Percentiles rank a stretch among this genome's conserved stretches.
Evolutionary conservation across 2,329 filamentous ascomycete genomes (phyloP).

Genomic region (Paecilomyces formosus): DNA sequence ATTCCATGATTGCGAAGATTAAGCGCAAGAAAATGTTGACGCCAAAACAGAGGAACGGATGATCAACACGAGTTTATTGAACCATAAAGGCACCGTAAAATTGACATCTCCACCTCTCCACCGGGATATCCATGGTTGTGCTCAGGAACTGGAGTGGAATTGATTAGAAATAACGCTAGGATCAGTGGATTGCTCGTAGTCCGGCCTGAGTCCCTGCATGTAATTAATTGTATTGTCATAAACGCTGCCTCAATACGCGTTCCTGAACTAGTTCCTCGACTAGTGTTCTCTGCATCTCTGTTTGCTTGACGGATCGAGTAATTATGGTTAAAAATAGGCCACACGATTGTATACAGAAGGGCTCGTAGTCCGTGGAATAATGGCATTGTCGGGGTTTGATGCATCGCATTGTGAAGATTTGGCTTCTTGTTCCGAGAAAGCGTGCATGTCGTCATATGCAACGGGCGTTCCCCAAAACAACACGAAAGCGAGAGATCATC

Average conservation of each 20-base stretch:
- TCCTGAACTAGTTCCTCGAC: not conserved
- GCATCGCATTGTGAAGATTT: not conserved
- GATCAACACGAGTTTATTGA: too few relatives aligned
- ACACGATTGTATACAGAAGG: not conserved
- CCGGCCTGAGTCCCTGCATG: not conserved
- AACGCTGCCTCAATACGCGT: not conserved
- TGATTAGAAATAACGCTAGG: not conserved
- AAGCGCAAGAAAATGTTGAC: too few relatives aligned
- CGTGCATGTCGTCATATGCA: not conserved
- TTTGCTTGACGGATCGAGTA: not conserved
- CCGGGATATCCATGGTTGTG: too few relatives aligned
- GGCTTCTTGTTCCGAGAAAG: not conserved
- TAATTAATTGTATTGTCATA: not conserved
- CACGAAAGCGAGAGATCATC: not conserved
- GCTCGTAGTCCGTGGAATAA: not conserved
- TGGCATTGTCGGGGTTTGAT: not conserved
- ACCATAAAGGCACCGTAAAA: too few relatives aligned
- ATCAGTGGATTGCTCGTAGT: not conserved
- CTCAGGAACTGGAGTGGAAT: not conserved
- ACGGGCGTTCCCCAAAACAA: not conserved
- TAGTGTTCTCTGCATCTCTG: not conserved
- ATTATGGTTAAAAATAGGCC: not conserved
- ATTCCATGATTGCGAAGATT: too few relatives aligned
- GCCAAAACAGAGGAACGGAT: too few relatives aligned
- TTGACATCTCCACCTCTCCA: too few relatives aligned